Evolutionary conservation across 306 rosid genomes (phyloP).

Genomic region (Astragalus membranaceus): DNA sequence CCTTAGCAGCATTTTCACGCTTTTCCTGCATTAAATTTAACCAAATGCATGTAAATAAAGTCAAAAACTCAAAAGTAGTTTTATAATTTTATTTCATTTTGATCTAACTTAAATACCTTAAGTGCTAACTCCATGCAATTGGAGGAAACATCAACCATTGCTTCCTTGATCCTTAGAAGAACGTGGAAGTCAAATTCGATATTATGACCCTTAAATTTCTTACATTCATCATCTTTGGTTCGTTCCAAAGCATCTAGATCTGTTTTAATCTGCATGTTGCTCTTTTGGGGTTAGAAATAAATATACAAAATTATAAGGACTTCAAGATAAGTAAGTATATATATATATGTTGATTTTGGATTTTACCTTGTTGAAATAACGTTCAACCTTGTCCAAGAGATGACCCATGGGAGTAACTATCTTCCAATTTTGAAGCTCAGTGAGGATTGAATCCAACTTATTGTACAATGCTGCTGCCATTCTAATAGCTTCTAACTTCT

Average conservation of each 20-base stretch:
- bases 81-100: no score
- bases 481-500: constrained; percentile 70
- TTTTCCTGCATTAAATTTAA: constrained; percentile 38
- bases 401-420: constrained; percentile 37
- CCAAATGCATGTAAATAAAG: not conserved
- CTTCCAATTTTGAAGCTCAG: constrained; percentile 67
- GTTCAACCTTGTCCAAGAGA: constrained; percentile 57
- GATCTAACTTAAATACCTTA: no score
- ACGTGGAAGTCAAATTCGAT: constrained; percentile 70
- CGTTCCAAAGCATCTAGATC: constrained; percentile 62
- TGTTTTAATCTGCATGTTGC: constrained; percentile 46
- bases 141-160: constrained; percentile 76
- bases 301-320: not conserved
- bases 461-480: constrained; percentile 51
- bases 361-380: constrained; percentile 66
- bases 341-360: not conserved
- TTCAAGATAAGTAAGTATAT: not conserved
- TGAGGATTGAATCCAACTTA: constrained; percentile 40
- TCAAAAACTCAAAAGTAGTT: not conserved
- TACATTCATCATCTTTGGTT: constrained; percentile 64
- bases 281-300: constrained; percentile 3
- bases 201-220: constrained; percentile 57
- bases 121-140: constrained; percentile 82
- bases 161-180: constrained; percentile 63
- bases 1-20: constrained; percentile 26